Evolutionary conservation across 2,329 filamentous ascomycete species (phyloP).

Genomic region (Sporothrix dimorphospora): DNA sequence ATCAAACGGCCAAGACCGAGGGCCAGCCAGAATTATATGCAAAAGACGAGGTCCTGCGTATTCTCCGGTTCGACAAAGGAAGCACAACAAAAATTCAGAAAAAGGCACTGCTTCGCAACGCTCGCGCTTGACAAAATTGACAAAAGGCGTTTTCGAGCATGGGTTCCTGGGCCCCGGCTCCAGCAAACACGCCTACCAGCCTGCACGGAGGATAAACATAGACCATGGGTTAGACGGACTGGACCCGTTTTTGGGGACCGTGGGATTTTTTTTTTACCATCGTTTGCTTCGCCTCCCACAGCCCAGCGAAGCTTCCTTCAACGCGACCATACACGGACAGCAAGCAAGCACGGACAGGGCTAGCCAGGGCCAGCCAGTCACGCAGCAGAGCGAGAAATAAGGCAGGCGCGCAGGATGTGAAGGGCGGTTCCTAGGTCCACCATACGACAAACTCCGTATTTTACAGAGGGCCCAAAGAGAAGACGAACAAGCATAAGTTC

Average conservation of each 20-base stretch:
- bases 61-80: background rate
- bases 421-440: background rate
- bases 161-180: background rate
- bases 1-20: constrained; percentile 1
- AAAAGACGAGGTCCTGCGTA: background rate
- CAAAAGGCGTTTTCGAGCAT: constrained; percentile 20
- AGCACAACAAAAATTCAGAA: background rate
- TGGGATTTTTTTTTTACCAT: constrained; percentile 7
- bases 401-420: background rate
- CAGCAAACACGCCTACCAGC: background rate
- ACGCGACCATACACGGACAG: background rate
- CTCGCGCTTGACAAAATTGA: constrained; percentile 1
- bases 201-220: constrained; percentile 13
- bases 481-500: background rate
- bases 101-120: background rate
- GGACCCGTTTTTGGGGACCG: constrained; percentile 1
- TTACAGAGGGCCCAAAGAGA: background rate
- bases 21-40: constrained; percentile 6
- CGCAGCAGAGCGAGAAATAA: background rate
- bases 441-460: too few relatives aligned
- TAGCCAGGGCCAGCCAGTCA: background rate
- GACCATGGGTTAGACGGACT: background rate
- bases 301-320: constrained; percentile 8
- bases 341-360: background rate
- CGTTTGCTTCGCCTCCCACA: constrained; percentile 22